These are phyloP conservation scores for Calonectria pteridis DNA, from an alignment of 2,329 filamentous ascomycete species.

Conservation along the genomic window DNA sequence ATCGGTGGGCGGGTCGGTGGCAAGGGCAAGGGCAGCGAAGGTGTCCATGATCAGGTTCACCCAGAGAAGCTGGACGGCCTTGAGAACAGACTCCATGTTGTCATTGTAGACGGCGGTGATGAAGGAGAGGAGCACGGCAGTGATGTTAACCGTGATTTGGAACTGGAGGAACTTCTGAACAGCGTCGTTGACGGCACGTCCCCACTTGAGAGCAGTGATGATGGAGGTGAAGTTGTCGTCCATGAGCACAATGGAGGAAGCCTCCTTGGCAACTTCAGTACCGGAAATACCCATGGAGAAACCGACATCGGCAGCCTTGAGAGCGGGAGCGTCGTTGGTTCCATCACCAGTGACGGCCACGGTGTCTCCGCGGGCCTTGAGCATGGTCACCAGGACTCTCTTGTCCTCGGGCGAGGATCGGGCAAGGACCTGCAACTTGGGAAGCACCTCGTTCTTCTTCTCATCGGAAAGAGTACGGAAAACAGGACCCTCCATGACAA, in stretches of 20 bases:
- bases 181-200: conserved; percentile 75
- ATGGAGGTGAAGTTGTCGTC: conserved; percentile 77
- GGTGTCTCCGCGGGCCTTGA: conserved; percentile 75
- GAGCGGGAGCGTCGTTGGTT: conserved; percentile 74
- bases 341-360: conserved; percentile 77
- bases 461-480: conserved; percentile 69
- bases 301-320: conserved; percentile 75
- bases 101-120: conserved; percentile 69
- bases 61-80: conserved; percentile 76
- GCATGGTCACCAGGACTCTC: conserved; percentile 71
- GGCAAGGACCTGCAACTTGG: conserved; percentile 75
- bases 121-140: conserved; percentile 74
- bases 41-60: conserved; percentile 79
- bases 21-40: conserved; percentile 73
- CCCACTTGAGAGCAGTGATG: conserved; percentile 76
- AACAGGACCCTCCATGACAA: conserved; percentile 67
- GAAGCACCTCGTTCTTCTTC: conserved; percentile 64
- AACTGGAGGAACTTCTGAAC: conserved; percentile 78
- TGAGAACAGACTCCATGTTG: conserved; percentile 70
- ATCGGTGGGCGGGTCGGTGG: conserved; percentile 55
- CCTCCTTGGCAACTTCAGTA: conserved; percentile 75
- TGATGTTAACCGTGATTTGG: conserved; percentile 78
- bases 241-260: conserved; percentile 74
- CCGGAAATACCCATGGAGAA: conserved; percentile 77
- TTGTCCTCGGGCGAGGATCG: conserved; percentile 79